Base-by-base conservation (phyloP, 345 rosid genomes). In the Salix exigua region DNA sequence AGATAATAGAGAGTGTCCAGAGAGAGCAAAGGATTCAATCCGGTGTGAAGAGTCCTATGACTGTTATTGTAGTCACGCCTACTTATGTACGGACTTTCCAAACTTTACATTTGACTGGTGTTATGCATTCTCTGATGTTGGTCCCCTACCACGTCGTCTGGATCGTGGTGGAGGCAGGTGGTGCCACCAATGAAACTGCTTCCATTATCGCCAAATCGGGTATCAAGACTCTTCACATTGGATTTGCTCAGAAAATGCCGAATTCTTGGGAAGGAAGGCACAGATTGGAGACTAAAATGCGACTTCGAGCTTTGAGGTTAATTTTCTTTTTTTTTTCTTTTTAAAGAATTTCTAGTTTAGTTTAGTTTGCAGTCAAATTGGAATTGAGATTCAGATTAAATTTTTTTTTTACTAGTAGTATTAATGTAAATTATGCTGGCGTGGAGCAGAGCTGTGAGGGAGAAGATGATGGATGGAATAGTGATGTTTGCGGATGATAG, bases 91-190 rank as follows among this genome's bases (percentile, higher is more conserved):
- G 99, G 76, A 96, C 99, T 3, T 96, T 96, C 77, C 98, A 94
- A 80, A 85, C 92, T 58, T 86, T 96, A 69, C 99, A 96, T 79
- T 81, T 96, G 86, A 96, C 89, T 37, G 99, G 97, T 16, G 91
- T 94, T 74, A 90, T 96, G 93, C 97, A 94, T 82, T 89, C 97
- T 17, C 81, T 96, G 66, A 94, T 94, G 99, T 86, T 94, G 67
- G 87, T 88, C 1, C 97, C 98, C 0, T 90, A 96, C 81, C 91
- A 94, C 82, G 83, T 96, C 82, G 85, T 92, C 37, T 96, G 99
- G 98, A 89, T 96, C 81, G 92, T 96, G 18, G 96, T 96, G 76
- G 99, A 96, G 84, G 98, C 98, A 10, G 97, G 98, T 38, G 94
- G 94, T 4, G 82, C 53, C 53, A 92, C 81, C 72, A 92, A 96